Percentiles rank a stretch among this genome's conserved stretches.
These are phyloP conservation scores for Elsinoe ampelina DNA, from an alignment of 2,329 filamentous ascomycete genomes.

Conservation along the genomic window DNA sequence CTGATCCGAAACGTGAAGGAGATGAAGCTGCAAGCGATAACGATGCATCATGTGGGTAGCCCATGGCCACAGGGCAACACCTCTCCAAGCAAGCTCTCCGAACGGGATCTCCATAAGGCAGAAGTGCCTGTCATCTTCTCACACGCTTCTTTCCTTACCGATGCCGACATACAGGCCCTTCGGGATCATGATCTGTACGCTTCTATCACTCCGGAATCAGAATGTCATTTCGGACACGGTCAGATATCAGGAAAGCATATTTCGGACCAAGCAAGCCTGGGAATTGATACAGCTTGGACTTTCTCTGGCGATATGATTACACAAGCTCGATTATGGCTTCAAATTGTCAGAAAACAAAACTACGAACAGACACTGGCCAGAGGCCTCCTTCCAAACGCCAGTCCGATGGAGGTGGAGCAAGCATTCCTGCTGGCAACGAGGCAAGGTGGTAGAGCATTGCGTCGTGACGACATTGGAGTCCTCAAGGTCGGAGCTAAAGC, in stretches of 20 bases:
- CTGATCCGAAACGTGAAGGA: background rate
- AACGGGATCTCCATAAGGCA: constrained; percentile 32
- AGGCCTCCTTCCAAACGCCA: constrained; percentile 38
- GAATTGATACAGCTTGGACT: constrained; percentile 47
- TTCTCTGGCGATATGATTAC: constrained; percentile 36
- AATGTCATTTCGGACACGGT: constrained; percentile 50
- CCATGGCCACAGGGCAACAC: constrained; percentile 16
- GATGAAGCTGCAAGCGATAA: constrained; percentile 31
- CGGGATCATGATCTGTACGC: constrained; percentile 44
- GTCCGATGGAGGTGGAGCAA: constrained; percentile 46
- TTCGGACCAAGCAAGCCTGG: constrained; percentile 44
- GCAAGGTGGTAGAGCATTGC: constrained; percentile 43
- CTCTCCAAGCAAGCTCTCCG: constrained; percentile 13
- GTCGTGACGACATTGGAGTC: constrained; percentile 43
- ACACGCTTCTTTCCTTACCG: constrained; percentile 41
- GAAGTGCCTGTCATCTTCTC: constrained; percentile 44
- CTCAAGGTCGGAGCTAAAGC: constrained; percentile 40
- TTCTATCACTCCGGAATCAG: constrained; percentile 50
- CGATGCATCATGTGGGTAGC: constrained; percentile 27
- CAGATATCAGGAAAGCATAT: constrained; percentile 37
- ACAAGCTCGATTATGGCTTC: constrained; percentile 12
- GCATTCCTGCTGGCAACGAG: constrained; percentile 49
- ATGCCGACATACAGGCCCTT: constrained; percentile 34
- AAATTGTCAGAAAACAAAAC: background rate
- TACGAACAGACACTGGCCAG: constrained; percentile 22